Base-by-base conservation (phyloP, 2,329 filamentous ascomycete species). In the Graphium sp. region DNA sequence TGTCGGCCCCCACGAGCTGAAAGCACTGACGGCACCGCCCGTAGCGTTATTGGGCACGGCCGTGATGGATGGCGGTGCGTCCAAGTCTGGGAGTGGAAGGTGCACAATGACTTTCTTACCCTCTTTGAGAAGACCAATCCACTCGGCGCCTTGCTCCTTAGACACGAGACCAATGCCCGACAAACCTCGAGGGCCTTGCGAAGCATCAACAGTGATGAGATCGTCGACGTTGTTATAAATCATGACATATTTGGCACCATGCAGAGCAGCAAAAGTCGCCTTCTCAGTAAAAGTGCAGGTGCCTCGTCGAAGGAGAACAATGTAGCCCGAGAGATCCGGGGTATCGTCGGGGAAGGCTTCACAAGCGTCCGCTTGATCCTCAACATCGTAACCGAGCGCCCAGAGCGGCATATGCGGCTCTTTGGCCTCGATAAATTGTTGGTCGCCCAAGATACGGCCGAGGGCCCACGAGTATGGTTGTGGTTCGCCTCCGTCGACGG, bases 261-360 rank as follows among this genome's bases (percentile, higher is more conserved):
- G 55, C 6, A 52, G 56, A 3, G 51, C 59, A 5, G 63, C 62
- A 33, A 69, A 65, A 22, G 49, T 41, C 2, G 58, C 58, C 50
- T 76, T 74, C 9, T 55, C 39, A 3, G 53, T 50, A 33, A 72
- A 73, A 0, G 55, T 55, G 43, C 71, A 76, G 7, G 48, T 58
- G 27, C 70, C 70, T 15, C 68, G 60, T 26, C 65, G 64, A 22
- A 77, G 52, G 7, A 77, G 58, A 4, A 73, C 68, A 21, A 78
- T 61, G 28, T 62, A 53, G 15, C 52, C 52, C 24, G 60, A 61
- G 11, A 79, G 52, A 37, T 74, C 62, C 2, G 69, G 66, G 0
- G 64, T 69, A 34, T 55, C 50, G 10, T 48, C 55, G 3, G 67
- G 64, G 22, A 62, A 56, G 6, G 61, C 45, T 2, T 53, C 41